Evolutionary conservation across 2,329 filamentous ascomycete genomes (phyloP).

Genomic region (Penicillium sumatraense): DNA sequence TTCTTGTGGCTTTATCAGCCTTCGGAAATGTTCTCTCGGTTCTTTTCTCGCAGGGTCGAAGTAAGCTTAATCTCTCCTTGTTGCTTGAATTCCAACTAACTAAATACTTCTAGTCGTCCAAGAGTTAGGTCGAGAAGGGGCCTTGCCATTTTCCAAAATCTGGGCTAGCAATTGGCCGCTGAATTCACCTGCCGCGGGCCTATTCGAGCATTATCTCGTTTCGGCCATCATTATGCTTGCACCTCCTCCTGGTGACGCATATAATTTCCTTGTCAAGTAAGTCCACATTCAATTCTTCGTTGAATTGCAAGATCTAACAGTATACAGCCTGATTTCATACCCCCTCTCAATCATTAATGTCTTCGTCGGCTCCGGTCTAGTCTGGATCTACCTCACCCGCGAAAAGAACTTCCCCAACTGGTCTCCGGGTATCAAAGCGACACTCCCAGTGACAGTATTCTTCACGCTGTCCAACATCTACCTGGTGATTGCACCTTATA

Average conservation of each 20-base stretch:
- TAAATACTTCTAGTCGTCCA: conserved; percentile 38
- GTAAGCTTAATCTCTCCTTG: conserved; percentile 27
- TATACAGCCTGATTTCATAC: conserved; percentile 42
- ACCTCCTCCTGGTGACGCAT: conserved; percentile 69
- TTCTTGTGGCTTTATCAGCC: conserved; percentile 63
- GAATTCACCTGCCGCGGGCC: conserved; percentile 63
- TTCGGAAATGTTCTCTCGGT: conserved; percentile 67
- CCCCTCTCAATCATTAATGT: conserved; percentile 54
- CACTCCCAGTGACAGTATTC: conserved; percentile 56
- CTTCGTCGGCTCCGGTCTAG: conserved; percentile 55
- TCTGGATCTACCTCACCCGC: conserved; percentile 51
- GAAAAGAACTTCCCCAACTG: conserved; percentile 48
- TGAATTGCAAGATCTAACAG: conserved; percentile 3
- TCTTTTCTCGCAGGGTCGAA: conserved; percentile 53
- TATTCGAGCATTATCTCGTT: conserved; percentile 68
- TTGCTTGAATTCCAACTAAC: neutral
- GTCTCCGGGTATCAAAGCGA: conserved; percentile 55
- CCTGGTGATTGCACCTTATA: conserved; percentile 57
- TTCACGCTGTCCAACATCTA: conserved; percentile 60
- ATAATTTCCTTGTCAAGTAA: conserved; percentile 62
- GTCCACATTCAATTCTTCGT: conserved; percentile 9
- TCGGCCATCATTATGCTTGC: conserved; percentile 69
- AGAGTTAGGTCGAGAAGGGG: conserved; percentile 71
- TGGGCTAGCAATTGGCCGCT: conserved; percentile 73
- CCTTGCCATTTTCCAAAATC: conserved; percentile 68